A percentile compares a stretch with the other conserved stretches of the same genome.
Conservation (phyloP, 352 stramenopile species). For the Pilasporangium apinafurcum region DNA sequence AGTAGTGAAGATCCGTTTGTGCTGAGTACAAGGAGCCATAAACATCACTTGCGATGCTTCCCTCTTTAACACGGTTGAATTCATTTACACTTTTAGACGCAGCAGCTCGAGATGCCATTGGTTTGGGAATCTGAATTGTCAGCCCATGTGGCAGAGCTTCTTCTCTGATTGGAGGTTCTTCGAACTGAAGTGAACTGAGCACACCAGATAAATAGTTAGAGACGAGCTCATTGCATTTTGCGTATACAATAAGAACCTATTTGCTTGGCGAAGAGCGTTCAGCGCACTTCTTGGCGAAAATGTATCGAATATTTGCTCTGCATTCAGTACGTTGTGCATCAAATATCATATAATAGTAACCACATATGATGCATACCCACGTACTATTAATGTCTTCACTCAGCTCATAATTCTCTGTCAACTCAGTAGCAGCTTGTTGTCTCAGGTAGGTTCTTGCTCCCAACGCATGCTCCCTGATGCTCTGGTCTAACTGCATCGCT, state of each 20-base stretch:
- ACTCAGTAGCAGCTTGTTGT: slow-evolving; percentile 34
- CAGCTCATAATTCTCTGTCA: slow-evolving; percentile 21
- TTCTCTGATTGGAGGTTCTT: slow-evolving; percentile 11
- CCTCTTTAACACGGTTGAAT: no score
- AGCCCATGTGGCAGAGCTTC: slow-evolving; percentile 8
- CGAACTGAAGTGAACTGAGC: slow-evolving; percentile 12
- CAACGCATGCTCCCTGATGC: slow-evolving; percentile 53
- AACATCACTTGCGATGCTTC: no score
- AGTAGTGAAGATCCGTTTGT: no score
- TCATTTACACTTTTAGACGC: no score
- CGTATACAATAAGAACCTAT: slow-evolving; percentile 19
- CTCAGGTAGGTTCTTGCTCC: slow-evolving; percentile 51
- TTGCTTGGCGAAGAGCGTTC: slow-evolving; percentile 28
- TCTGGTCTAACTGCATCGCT: slow-evolving; percentile 53
- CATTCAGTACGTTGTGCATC: background rate
- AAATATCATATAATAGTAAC: background rate
- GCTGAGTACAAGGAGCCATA: no score
- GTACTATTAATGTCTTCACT: slow-evolving; percentile 36
- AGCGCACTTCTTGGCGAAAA: slow-evolving; percentile 51
- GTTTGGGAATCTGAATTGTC: slow-evolving; percentile 14
- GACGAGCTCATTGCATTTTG: background rate
- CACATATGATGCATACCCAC: background rate
- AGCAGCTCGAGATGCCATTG: no score
- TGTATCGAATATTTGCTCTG: slow-evolving; percentile 52
- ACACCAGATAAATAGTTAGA: slow-evolving; percentile 2